Conservation (phyloP, 768 basidiomycete genomes). For the Tylopilus balloui region DNA sequence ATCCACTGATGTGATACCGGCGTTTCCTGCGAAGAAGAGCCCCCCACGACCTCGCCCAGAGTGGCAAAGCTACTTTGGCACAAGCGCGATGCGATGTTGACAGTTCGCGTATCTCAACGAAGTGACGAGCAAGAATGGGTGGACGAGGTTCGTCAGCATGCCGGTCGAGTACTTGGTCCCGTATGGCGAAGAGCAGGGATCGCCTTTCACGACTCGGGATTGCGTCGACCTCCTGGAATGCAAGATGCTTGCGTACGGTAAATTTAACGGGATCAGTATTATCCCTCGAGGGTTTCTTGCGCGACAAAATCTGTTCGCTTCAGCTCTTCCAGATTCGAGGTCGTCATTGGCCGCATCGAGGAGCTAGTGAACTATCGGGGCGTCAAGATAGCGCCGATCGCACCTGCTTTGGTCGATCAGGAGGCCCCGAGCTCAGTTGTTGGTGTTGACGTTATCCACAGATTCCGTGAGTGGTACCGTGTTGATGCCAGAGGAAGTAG, state of each 20-base stretch:
- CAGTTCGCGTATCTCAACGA: constrained; percentile 43
- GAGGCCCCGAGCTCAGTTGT: no score
- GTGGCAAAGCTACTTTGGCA: constrained; percentile 49
- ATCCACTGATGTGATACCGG: constrained; percentile 40
- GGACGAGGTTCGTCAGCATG: constrained; percentile 55
- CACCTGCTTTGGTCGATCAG: no score
- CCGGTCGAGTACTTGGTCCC: constrained; percentile 46
- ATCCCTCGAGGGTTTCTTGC: no score
- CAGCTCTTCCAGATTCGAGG: no score
- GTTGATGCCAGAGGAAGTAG: no score
- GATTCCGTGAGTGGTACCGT: no score
- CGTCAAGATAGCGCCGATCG: no score
- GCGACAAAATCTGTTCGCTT: no score
- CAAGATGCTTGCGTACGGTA: constrained; percentile 44
- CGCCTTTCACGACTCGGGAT: not conserved
- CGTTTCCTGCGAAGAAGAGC: constrained; percentile 41
- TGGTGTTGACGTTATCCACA: no score
- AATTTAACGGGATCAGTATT: constrained; percentile 46
- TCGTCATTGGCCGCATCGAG: no score
- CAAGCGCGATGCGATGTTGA: constrained; percentile 45
- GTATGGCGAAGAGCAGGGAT: constrained; percentile 45
- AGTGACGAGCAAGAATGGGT: constrained; percentile 40
- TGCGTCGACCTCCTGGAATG: constrained; percentile 28
- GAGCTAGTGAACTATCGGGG: no score
- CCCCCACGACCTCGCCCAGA: constrained; percentile 45